Evolutionary conservation across 768 basidiomycete genomes (phyloP).

Genomic region (Naganishia antarctica): DNA sequence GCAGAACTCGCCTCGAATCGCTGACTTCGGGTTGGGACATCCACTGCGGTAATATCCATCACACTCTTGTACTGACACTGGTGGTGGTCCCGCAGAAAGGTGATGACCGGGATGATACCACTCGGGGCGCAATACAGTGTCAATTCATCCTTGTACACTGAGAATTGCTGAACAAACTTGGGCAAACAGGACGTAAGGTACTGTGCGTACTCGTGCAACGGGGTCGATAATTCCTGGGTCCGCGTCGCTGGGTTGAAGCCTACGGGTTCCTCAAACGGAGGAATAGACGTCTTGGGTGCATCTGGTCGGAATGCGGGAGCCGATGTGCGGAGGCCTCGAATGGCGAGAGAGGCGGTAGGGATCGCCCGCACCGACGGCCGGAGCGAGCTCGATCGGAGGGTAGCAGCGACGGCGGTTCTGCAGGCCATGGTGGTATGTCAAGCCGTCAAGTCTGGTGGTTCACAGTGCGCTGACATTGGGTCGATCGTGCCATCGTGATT

Average conservation of each 20-base stretch:
- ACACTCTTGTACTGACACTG: constrained; percentile 88
- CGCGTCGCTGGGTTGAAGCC: constrained; percentile 78
- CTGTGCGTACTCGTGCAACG: constrained; percentile 84
- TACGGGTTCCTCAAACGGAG: constrained; percentile 83
- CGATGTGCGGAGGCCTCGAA: not conserved
- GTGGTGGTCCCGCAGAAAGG: constrained; percentile 89
- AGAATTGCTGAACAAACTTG: constrained; percentile 97
- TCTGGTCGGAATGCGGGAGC: constrained; percentile 19
- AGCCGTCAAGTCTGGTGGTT: not conserved
- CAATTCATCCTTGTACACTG: constrained; percentile 91
- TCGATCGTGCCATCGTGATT: not conserved
- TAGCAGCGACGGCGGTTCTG: constrained; percentile 8
- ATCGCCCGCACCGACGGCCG: constrained; percentile 1
- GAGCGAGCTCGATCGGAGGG: constrained; percentile 14
- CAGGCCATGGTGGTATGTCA: constrained; percentile 1
- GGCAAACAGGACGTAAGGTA: constrained; percentile 89
- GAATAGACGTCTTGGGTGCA: constrained; percentile 36
- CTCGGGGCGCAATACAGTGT: constrained; percentile 79
- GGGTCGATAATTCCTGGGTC: constrained; percentile 66
- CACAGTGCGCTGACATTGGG: not conserved
- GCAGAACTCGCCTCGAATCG: constrained; percentile 66
- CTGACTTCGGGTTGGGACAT: constrained; percentile 86
- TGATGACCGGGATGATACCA: constrained; percentile 74
- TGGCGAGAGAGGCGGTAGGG: not conserved
- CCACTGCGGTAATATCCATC: constrained; percentile 92